Conservation (phyloP, 1,139 yeast genomes). For the Lodderomyces elongisporus region DNA sequence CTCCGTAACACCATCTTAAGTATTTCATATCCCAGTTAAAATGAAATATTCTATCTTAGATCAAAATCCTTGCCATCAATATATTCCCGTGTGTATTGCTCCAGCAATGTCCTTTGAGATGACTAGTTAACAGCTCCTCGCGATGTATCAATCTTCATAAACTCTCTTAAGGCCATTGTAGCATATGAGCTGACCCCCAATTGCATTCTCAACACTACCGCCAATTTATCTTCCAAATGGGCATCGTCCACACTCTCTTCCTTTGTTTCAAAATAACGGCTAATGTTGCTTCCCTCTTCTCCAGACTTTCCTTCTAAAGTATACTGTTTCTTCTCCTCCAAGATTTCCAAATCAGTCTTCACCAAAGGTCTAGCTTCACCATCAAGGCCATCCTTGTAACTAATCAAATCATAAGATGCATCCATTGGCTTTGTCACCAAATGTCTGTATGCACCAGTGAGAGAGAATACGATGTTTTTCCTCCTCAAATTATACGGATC, state of each 20-base stretch:
- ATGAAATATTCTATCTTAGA: too few relatives aligned
- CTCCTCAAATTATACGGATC: constrained; percentile 85
- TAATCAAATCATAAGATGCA: constrained; percentile 59
- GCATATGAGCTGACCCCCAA: constrained; percentile 90
- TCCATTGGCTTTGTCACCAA: constrained; percentile 64
- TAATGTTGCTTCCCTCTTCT: constrained; percentile 20
- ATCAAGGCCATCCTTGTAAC: constrained; percentile 57
- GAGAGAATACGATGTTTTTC: constrained; percentile 79
- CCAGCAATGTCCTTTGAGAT: too few relatives aligned
- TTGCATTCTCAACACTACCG: constrained; percentile 71
- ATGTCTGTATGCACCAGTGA: constrained; percentile 84
- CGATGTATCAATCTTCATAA: constrained; percentile 78
- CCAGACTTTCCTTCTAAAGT: constrained; percentile 7
- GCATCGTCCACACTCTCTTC: constrained; percentile 30
- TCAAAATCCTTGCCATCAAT: too few relatives aligned
- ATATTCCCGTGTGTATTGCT: too few relatives aligned
- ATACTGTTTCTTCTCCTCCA: constrained; percentile 22
- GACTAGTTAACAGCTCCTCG: too few relatives aligned
- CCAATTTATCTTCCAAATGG: constrained; percentile 35
- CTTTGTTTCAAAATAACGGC: constrained; percentile 23
- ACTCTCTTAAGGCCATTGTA: constrained; percentile 94
- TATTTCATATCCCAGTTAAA: too few relatives aligned
- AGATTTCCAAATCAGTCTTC: constrained; percentile 74
- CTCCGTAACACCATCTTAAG: too few relatives aligned
- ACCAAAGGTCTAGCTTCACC: constrained; percentile 69